Evolutionary conservation across 306 rosid species (phyloP), one percentile per base, ranked within the genome.

Genomic region (Macrotyloma uniflorum): DNA sequence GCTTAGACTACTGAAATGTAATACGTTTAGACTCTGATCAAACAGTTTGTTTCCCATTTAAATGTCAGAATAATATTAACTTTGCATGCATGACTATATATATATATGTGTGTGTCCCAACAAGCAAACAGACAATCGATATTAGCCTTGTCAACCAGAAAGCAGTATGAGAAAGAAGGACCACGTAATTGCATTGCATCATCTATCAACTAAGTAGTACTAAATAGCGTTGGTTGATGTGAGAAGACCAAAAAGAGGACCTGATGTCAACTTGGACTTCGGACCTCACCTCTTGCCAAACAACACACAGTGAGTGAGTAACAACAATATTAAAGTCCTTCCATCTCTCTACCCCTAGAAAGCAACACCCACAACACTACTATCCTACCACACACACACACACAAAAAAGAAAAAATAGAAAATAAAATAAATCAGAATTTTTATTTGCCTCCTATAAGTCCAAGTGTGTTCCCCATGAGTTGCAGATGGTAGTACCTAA

Each of bases 221-320:
- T 36, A 43, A 69, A 35, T 33, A 53, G 73, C 70, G 36, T 58
- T 10, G 67, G 57, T 72, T 78, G 63, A 79, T 35, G 76, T 36
- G 68, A 72, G 72, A 78, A 79, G 76, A 80, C 78, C 54, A 77
- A 57, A 82, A 62, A 54, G 69, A 70, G 16, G 18, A 63, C 59
- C 75, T 63, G 67, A 79, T 53, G 88, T 67, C 84, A 76, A 80
- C 84, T 78, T 85, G 50, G 77, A 57, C 78, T 76, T 69, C 5
- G 53, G 50, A 75, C 75, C 74, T 76, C 74, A 38, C 43, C 43
- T 38, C 42, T 77, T 33, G 80, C 75, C 78, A 70, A 73, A 84
- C 50, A 64, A 50, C 20, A 74, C 67, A 79, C 66, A 68, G 33
- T 30, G 33, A 14, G 22, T 14, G 12, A 68, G 33, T 30, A 4